Conservation (phyloP, 2,329 filamentous ascomycete genomes). For the Diaporthe caulivora region DNA sequence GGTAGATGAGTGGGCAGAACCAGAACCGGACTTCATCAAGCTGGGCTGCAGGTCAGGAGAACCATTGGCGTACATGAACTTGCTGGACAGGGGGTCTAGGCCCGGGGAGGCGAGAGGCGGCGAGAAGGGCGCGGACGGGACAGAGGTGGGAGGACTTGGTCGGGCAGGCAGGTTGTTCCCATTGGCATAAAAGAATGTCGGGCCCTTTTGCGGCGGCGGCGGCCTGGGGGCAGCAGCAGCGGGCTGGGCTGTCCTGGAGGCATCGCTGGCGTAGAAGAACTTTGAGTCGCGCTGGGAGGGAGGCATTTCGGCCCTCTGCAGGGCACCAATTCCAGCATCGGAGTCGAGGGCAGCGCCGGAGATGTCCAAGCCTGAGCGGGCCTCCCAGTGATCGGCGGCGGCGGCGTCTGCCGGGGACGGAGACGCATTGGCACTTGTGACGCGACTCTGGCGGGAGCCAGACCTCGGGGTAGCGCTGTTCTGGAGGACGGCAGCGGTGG, state of each 20-base stretch:
- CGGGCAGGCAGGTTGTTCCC: constrained; percentile 55
- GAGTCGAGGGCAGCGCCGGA: constrained; percentile 46
- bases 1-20: constrained; percentile 60
- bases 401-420: constrained; percentile 60
- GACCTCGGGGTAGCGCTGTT: constrained; percentile 85
- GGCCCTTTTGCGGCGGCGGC: constrained; percentile 47
- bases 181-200: constrained; percentile 71
- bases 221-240: constrained; percentile 51
- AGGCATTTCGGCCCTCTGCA: constrained; percentile 46
- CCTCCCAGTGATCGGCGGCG: constrained; percentile 52
- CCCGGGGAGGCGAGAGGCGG: constrained; percentile 50
- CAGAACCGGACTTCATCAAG: constrained; percentile 54
- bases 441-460: constrained; percentile 77
- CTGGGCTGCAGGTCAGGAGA: constrained; percentile 61
- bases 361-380: constrained; percentile 49
- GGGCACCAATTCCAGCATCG: constrained; percentile 42
- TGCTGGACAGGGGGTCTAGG: constrained; percentile 61
- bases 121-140: constrained; percentile 45
- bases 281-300: constrained; percentile 66
- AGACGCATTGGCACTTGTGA: constrained; percentile 76
- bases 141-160: constrained; percentile 47
- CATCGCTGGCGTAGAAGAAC: constrained; percentile 95
- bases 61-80: constrained; percentile 83
- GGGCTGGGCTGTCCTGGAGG: constrained; percentile 58
- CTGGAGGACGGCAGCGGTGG: constrained; percentile 56